Conservation (phyloP, 2,329 filamentous ascomycete genomes). For the Hypomyces rosellus region DNA sequence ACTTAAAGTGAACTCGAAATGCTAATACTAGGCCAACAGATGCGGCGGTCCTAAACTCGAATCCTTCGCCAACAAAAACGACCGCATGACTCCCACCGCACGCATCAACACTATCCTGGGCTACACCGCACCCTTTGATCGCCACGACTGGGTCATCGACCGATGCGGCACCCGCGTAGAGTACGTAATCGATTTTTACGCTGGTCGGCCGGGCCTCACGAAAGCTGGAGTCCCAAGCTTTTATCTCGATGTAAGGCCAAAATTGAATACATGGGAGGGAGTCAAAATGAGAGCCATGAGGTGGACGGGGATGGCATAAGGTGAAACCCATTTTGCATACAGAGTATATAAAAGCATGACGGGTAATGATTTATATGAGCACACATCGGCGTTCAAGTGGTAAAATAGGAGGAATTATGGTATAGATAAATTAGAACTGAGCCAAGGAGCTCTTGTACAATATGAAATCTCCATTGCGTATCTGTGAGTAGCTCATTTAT, state of each 20-base stretch:
- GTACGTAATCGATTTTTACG: constrained; percentile 98
- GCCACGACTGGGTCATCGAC: constrained; percentile 96
- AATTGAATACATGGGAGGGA: constrained; percentile 62
- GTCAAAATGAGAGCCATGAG: constrained; percentile 57
- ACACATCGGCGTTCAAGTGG: too few relatives aligned
- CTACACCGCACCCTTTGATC: constrained; percentile 88
- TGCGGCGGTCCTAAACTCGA: constrained; percentile 75
- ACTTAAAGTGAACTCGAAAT: too few relatives aligned
- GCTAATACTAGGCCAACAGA: constrained; percentile 16
- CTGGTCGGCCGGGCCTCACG: constrained; percentile 49
- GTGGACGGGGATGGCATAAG: constrained; percentile 43
- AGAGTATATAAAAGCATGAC: background rate
- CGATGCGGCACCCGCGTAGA: constrained; percentile 79
- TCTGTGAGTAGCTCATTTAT: background rate
- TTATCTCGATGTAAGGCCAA: constrained; percentile 62
- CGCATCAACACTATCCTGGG: constrained; percentile 76
- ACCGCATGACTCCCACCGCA: constrained; percentile 71
- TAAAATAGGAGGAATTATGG: too few relatives aligned
- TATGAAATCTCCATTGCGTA: background rate
- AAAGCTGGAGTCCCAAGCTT: constrained; percentile 45
- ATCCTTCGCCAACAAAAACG: constrained; percentile 70
- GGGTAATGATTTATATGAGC: too few relatives aligned
- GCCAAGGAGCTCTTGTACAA: background rate
- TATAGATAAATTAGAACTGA: background rate
- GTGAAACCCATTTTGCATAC: background rate